A percentile compares a stretch with the other conserved stretches of the same genome.
phyloP scores from a whole-genome alignment of 129 eudicot genomes.

The Chrysanthemum lavandulifolium region DNA sequence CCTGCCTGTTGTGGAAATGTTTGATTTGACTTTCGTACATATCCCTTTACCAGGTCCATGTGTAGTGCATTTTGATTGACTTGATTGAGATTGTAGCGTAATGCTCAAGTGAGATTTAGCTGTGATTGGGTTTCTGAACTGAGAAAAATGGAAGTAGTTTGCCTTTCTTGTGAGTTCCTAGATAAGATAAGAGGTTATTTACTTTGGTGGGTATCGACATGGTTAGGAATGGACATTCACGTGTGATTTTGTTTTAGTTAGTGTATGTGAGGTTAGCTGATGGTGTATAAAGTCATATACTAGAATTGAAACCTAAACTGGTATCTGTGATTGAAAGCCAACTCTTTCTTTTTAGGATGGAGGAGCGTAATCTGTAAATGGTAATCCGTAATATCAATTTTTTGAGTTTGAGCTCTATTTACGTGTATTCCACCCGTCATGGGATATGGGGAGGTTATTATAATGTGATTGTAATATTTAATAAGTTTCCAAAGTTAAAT shows the following conservation, averaged over 20 bases:
- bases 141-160: slow-evolving; percentile 13
- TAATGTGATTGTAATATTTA: background rate
- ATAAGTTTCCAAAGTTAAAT: background rate
- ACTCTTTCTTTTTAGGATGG: slow-evolving; percentile 4
- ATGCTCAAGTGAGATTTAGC: background rate
- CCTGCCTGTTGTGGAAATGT: too few relatives aligned
- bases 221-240: too few relatives aligned
- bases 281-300: too few relatives aligned
- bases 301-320: too few relatives aligned
- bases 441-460: slow-evolving; percentile 2
- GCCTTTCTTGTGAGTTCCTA: too few relatives aligned
- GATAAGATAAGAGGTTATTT: too few relatives aligned
- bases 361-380: background rate
- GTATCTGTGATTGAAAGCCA: slow-evolving; percentile 3
- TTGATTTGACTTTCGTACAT: too few relatives aligned
- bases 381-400: too few relatives aligned
- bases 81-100: background rate
- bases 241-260: background rate
- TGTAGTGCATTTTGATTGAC: background rate
- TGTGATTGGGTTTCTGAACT: background rate
- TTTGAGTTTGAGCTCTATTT: background rate
- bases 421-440: background rate
- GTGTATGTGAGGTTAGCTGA: background rate
- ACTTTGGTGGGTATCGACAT: too few relatives aligned
- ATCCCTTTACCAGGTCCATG: too few relatives aligned